These are phyloP conservation scores for Candida koratica DNA, from an alignment of 805 yeast species.

Conservation along the genomic window DNA sequence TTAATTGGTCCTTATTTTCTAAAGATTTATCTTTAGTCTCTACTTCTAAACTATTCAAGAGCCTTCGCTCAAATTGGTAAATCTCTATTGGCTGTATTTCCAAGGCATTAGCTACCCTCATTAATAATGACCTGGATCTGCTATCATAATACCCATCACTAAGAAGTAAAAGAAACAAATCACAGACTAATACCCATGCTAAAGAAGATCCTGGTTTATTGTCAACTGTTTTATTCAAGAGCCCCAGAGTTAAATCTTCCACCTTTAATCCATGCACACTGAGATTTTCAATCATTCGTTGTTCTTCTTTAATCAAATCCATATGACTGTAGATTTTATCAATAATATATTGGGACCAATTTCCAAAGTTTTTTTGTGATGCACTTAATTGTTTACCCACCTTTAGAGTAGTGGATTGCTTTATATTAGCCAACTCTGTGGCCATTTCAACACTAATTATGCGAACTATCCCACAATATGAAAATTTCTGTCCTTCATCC, in stretches of 20 bases:
- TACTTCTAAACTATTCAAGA: conserved; percentile 85
- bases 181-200: conserved; percentile 93
- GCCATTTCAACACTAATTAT: conserved; percentile 79
- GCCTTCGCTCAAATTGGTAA: conserved; percentile 82
- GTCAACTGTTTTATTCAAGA: conserved; percentile 23
- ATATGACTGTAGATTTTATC: conserved; percentile 73
- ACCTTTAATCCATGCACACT: conserved; percentile 80
- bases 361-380: conserved; percentile 74
- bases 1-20: conserved; percentile 65
- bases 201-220: conserved; percentile 44
- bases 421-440: conserved; percentile 61
- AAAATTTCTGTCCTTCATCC: conserved; percentile 80
- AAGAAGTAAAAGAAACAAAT: conserved; percentile 71
- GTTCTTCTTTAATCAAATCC: conserved; percentile 72
- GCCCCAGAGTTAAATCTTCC: conserved; percentile 61
- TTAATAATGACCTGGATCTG: conserved; percentile 76
- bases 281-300: conserved; percentile 79
- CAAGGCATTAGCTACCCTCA: conserved; percentile 61
- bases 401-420: conserved; percentile 48
- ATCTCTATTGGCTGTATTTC: conserved; percentile 64
- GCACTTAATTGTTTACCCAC: conserved; percentile 57
- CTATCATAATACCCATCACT: conserved; percentile 87
- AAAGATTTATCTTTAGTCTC: conserved; percentile 48
- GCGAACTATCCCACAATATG: conserved; percentile 83
- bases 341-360: conserved; percentile 78